A percentile compares a stretch with the other conserved stretches of the same genome.
Conservation (phyloP, 2,329 filamentous ascomycete genomes). For the Talaromyces sp. region DNA sequence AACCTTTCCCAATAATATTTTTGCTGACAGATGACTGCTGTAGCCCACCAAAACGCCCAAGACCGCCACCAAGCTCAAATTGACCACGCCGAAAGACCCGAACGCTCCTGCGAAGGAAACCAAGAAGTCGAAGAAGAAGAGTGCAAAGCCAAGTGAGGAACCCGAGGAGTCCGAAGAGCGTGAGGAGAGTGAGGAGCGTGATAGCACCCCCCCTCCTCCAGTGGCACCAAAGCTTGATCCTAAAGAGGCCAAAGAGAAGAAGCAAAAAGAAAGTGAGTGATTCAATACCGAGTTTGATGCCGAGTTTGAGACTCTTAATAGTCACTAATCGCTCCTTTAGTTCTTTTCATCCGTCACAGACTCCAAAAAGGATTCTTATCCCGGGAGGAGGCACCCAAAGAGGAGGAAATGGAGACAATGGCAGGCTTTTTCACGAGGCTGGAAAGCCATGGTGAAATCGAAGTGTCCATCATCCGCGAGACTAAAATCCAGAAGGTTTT, state of each 20-base stretch:
- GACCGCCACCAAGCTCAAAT: constrained; percentile 48
- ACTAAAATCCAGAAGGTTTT: constrained; percentile 99
- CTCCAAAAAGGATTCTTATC: constrained; percentile 91
- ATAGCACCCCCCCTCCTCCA: constrained; percentile 41
- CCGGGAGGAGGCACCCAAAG: constrained; percentile 77
- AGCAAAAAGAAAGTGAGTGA: constrained; percentile 51
- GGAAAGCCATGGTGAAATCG: constrained; percentile 73
- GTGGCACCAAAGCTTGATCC: constrained; percentile 51
- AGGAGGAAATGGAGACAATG: constrained; percentile 54
- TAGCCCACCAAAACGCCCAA: constrained; percentile 63
- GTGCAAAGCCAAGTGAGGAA: constrained; percentile 35
- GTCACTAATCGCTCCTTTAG: constrained; percentile 36
- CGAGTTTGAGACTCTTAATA: background rate
- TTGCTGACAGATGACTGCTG: constrained; percentile 21
- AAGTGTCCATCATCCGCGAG: constrained; percentile 77
- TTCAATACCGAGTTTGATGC: background rate
- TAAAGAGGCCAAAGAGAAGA: constrained; percentile 52
- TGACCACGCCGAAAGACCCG: constrained; percentile 56
- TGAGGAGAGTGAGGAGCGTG: constrained; percentile 51
- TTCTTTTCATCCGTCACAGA: constrained; percentile 91
- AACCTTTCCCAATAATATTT: background rate
- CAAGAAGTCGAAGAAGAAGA: constrained; percentile 38
- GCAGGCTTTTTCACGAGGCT: constrained; percentile 58
- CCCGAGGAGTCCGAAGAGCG: constrained; percentile 51
- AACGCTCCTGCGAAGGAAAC: constrained; percentile 28